phyloP scores from a whole-genome alignment of 805 yeast species.

The Wickerhamomyces mucosus region DNA sequence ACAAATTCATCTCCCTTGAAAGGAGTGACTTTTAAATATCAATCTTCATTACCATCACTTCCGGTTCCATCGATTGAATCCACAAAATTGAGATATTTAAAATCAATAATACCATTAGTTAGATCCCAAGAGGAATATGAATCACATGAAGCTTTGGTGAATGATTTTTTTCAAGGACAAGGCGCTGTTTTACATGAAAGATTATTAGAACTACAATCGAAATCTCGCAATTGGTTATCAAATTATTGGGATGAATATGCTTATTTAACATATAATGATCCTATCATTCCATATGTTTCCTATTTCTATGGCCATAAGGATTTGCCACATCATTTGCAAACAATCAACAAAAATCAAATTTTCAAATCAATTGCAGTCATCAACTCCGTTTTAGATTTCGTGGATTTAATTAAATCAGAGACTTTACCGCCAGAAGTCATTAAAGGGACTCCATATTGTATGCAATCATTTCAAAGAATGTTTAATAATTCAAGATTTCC shows the following conservation, averaged over 20 bases:
- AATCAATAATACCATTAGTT: conserved; percentile 60
- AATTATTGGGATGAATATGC: conserved; percentile 94
- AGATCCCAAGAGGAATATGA: conserved; percentile 41
- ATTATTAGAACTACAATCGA: conserved; percentile 36
- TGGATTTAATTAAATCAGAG: conserved; percentile 57
- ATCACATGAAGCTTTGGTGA: conserved; percentile 46
- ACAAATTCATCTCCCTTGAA: conserved; percentile 23
- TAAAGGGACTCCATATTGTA: conserved; percentile 79
- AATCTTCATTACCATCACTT: conserved; percentile 64
- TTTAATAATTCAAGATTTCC: conserved; percentile 86
- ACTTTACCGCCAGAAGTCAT: conserved; percentile 71
- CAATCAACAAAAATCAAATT: conserved; percentile 52
- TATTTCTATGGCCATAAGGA: conserved; percentile 84
- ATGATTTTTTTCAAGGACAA: conserved; percentile 59
- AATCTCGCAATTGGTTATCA: conserved; percentile 74
- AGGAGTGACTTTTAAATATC: conserved; percentile 67
- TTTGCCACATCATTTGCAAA: conserved; percentile 27
- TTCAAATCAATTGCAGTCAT: conserved; percentile 71
- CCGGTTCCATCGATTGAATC: conserved; percentile 80
- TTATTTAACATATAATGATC: conserved; percentile 83
- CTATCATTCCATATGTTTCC: conserved; percentile 90
- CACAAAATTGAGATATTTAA: conserved; percentile 61
- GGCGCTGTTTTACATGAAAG: conserved; percentile 65
- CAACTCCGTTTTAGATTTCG: conserved; percentile 57
- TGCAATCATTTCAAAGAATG: conserved; percentile 88